A percentile compares a stretch with the other conserved stretches of the same genome.
These are phyloP conservation scores for Elongisporangium prolatum DNA, from an alignment of 352 stramenopile genomes.

Conservation along the genomic window DNA sequence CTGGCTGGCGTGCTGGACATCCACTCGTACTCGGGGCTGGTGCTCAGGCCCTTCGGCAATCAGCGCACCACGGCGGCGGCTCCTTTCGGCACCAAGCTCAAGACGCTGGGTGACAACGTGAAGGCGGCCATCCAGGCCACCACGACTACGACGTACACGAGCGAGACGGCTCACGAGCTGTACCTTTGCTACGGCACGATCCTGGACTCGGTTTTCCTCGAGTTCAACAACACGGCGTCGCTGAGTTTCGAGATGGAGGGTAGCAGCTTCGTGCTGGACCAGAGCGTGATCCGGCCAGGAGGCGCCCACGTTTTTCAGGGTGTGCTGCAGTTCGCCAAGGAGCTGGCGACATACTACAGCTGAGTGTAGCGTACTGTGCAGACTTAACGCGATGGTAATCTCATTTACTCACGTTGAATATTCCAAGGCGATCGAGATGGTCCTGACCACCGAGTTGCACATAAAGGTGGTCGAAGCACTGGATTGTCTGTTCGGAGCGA, in stretches of 20 bases:
- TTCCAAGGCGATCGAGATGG: no score
- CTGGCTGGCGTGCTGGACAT: conserved; percentile 20
- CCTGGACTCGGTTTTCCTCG: conserved; percentile 19
- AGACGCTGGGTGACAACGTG: conserved; percentile 10
- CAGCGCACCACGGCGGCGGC: neutral
- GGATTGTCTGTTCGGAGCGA: no score
- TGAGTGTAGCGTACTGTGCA: neutral
- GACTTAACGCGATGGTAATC: no score
- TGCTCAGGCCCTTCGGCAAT: conserved; percentile 19
- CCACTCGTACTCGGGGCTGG: conserved; percentile 17
- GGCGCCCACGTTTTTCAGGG: conserved; percentile 16
- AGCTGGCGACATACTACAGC: conserved; percentile 13
- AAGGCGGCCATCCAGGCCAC: conserved; percentile 11
- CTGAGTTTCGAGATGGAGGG: conserved; percentile 24
- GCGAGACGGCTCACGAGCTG: conserved; percentile 14
- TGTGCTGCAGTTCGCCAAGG: conserved; percentile 18
- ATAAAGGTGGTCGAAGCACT: no score
- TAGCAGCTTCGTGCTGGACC: conserved; percentile 17
- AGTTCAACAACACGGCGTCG: conserved; percentile 14
- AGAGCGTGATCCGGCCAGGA: conserved; percentile 12
- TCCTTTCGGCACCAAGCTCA: conserved; percentile 43
- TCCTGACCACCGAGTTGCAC: no score
- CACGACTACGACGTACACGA: conserved; percentile 14
- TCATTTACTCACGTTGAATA: no score
- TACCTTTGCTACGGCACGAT: conserved; percentile 21